These are phyloP conservation scores for Fusarium continuum DNA, from an alignment of 2,329 filamentous ascomycete species.

Conservation along the genomic window DNA sequence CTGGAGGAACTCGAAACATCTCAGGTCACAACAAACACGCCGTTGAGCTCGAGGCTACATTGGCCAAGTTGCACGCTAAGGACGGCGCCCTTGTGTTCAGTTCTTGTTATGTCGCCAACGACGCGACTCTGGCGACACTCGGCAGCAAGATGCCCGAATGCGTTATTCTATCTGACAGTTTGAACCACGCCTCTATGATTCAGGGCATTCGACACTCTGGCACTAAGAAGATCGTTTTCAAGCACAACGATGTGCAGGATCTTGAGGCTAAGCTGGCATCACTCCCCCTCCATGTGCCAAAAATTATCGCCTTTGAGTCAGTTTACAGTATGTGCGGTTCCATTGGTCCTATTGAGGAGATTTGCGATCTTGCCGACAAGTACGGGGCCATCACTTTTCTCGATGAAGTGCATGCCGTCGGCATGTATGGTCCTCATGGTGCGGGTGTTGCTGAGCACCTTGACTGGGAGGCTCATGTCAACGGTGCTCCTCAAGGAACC, in stretches of 20 bases:
- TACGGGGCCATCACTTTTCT: constrained; percentile 98
- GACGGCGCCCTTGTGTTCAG: constrained; percentile 94
- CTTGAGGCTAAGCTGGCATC: constrained; percentile 92
- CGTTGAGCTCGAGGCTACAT: constrained; percentile 79
- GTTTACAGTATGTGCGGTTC: constrained; percentile 99
- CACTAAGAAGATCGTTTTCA: constrained; percentile 97
- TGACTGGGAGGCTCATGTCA: constrained; percentile 86
- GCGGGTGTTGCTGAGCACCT: constrained; percentile 97
- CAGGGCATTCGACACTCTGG: constrained; percentile 98
- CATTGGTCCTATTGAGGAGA: constrained; percentile 93
- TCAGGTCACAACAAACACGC: constrained; percentile 98
- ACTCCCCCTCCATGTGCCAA: constrained; percentile 83
- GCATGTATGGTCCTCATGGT: constrained; percentile 97
- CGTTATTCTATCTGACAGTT: constrained; percentile 95
- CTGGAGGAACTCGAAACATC: constrained; percentile 95
- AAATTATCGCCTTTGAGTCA: constrained; percentile 98
- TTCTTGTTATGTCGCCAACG: constrained; percentile 98
- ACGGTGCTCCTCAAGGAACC: constrained; percentile 79
- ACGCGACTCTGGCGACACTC: constrained; percentile 95
- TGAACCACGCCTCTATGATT: constrained; percentile 99
- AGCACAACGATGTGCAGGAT: constrained; percentile 95
- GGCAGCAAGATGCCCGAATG: constrained; percentile 96
- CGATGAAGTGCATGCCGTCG: constrained; percentile 98
- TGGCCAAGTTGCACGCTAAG: constrained; percentile 91
- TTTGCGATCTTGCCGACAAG: constrained; percentile 95